Percentiles rank a stretch among this genome's conserved stretches.
These are phyloP conservation scores for Curvularia hawaiiensis DNA, from an alignment of 2,329 filamentous ascomycete genomes.

Conservation along the genomic window DNA sequence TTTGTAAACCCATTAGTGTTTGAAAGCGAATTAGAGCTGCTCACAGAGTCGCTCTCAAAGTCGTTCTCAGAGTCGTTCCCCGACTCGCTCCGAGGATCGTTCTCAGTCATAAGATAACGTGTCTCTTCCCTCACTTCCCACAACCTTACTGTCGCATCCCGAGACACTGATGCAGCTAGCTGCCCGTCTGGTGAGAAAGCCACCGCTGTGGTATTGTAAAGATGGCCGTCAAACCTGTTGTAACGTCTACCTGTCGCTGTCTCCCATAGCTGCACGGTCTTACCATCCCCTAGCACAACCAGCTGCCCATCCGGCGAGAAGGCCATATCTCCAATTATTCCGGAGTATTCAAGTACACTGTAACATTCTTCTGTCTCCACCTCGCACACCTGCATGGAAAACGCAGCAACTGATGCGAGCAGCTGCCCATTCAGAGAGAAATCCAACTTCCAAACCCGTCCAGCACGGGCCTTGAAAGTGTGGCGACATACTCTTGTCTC, in stretches of 20 bases:
- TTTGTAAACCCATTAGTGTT: too few species aligned
- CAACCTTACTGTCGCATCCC: background rate
- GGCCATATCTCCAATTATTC: background rate
- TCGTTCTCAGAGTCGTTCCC: too few species aligned
- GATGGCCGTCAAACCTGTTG: slow-evolving; percentile 10
- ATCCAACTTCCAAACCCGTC: background rate
- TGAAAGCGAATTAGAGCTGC: too few species aligned
- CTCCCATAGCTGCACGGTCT: slow-evolving; percentile 8
- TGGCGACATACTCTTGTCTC: background rate
- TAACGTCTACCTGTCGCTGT: background rate
- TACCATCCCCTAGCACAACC: background rate
- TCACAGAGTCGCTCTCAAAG: too few species aligned
- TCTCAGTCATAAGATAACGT: too few species aligned
- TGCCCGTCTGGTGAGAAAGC: slow-evolving; percentile 16
- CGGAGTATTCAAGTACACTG: slow-evolving; percentile 3
- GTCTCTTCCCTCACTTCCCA: background rate
- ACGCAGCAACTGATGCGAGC: background rate
- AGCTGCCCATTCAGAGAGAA: slow-evolving; percentile 8
- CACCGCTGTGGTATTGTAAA: background rate
- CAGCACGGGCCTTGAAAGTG: background rate
- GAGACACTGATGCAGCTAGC: slow-evolving; percentile 1
- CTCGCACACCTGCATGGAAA: slow-evolving; percentile 6
- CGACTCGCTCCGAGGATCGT: too few species aligned
- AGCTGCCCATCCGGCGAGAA: background rate
- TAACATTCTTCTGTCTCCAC: background rate